These are phyloP conservation scores for Rhizophora mangle DNA, from an alignment of 345 rosid genomes.

Conservation along the genomic window DNA sequence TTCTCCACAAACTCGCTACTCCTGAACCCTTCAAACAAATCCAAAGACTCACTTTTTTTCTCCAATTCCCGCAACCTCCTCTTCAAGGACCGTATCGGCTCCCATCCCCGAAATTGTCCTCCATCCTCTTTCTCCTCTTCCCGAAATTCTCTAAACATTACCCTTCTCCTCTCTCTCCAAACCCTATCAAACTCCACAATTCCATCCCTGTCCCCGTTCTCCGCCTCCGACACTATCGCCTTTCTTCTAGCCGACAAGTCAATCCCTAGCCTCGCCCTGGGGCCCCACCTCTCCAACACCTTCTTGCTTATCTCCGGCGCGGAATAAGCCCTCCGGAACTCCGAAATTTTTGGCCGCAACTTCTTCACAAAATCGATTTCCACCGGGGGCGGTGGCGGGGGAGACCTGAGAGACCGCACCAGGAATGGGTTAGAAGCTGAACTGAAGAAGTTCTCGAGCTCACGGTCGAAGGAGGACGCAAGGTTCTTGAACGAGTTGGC, in stretches of 20 bases:
- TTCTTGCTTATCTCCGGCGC: slow-evolving; percentile 86
- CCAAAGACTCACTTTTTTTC: slow-evolving; percentile 57
- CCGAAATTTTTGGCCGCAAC: slow-evolving; percentile 83
- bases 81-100: slow-evolving; percentile 71
- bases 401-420: slow-evolving; percentile 35
- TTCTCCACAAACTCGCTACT: slow-evolving; percentile 75
- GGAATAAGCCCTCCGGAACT: slow-evolving; percentile 84
- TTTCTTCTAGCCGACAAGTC: slow-evolving; percentile 80
- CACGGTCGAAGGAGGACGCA: slow-evolving; percentile 78
- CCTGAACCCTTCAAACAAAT: slow-evolving; percentile 66
- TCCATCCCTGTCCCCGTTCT: slow-evolving; percentile 25
- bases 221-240: slow-evolving; percentile 66
- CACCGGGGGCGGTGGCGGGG: slow-evolving; percentile 31
- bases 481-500: slow-evolving; percentile 86
- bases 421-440: slow-evolving; percentile 64
- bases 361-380: slow-evolving; percentile 83
- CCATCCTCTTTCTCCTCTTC: slow-evolving; percentile 40
- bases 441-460: slow-evolving; percentile 75
- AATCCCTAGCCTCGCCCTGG: slow-evolving; percentile 64
- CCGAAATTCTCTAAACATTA: slow-evolving; percentile 51
- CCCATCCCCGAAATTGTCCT: slow-evolving; percentile 59
- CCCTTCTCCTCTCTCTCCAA: slow-evolving; percentile 44
- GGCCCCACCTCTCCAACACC: slow-evolving; percentile 81
- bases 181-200: slow-evolving; percentile 44
- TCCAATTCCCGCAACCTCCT: slow-evolving; percentile 73